These are phyloP conservation scores for Haplosporangium sp. DNA, from an alignment of 371 early-diverging fungal species.

Conservation along the genomic window DNA sequence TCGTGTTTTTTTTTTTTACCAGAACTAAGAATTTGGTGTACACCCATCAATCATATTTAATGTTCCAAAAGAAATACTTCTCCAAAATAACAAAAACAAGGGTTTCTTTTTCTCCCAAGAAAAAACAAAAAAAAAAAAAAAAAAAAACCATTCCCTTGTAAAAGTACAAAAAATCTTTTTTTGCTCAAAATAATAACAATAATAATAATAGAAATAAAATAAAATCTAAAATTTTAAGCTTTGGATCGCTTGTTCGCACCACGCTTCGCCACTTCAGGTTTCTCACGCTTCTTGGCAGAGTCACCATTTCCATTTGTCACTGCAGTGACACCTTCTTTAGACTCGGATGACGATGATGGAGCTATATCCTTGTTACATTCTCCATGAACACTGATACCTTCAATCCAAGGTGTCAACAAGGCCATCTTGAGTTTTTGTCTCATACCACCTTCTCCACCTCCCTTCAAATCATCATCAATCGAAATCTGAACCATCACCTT, in stretches of 20 bases:
- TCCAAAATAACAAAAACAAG: no score
- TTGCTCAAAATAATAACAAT: no score
- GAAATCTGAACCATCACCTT: slow-evolving; percentile 81
- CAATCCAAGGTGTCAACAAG: slow-evolving; percentile 76
- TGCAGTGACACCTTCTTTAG: slow-evolving; percentile 3
- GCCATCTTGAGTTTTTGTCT: slow-evolving; percentile 76
- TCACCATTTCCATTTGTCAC: not conserved
- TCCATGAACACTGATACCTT: slow-evolving; percentile 64
- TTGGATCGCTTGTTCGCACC: slow-evolving; percentile 28
- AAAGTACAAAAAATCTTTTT: not conserved
- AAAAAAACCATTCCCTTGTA: not conserved
- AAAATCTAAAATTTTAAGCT: slow-evolving; percentile 1
- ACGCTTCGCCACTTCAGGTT: slow-evolving; percentile 22
- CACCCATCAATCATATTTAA: no score
- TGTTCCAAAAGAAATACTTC: no score
- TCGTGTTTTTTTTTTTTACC: no score
- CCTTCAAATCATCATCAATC: slow-evolving; percentile 76
- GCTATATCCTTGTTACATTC: slow-evolving; percentile 36
- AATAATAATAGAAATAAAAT: not conserved
- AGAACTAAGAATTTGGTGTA: no score
- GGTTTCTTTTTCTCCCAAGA: no score
- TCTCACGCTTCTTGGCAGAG: slow-evolving; percentile 40
- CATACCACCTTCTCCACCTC: slow-evolving; percentile 69
- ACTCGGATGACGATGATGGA: no score
- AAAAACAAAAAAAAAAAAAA: no score